These are phyloP conservation scores for Periconia digitata DNA, from an alignment of 2,329 filamentous ascomycete species.

Conservation along the genomic window DNA sequence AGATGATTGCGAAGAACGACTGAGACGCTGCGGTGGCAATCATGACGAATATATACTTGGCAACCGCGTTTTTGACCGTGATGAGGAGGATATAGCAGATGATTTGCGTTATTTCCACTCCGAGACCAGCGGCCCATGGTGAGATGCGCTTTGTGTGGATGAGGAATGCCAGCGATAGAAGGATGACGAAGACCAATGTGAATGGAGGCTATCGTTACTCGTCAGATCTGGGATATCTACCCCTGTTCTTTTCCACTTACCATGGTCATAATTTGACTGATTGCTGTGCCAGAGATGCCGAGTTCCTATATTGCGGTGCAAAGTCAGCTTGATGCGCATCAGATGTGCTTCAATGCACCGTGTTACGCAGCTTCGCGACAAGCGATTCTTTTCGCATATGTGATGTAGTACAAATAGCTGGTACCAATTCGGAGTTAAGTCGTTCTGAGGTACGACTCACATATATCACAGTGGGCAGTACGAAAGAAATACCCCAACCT, in stretches of 20 bases:
- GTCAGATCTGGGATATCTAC: background rate
- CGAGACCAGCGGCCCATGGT: constrained; percentile 24
- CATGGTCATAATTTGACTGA: constrained; percentile 27
- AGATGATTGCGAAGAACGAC: constrained; percentile 45
- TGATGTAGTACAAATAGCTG: too few relatives aligned
- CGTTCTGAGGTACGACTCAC: too few relatives aligned
- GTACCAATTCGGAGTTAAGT: too few relatives aligned
- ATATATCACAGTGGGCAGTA: constrained; percentile 18
- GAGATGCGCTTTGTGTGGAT: constrained; percentile 23
- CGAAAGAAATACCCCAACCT: constrained; percentile 26
- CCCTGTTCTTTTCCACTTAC: constrained; percentile 11
- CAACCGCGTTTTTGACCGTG: constrained; percentile 36
- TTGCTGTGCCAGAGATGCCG: constrained; percentile 20
- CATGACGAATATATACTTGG: constrained; percentile 46
- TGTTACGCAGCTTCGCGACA: too few relatives aligned
- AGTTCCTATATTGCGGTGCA: constrained; percentile 17
- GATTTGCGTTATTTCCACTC: constrained; percentile 36
- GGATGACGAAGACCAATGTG: constrained; percentile 24
- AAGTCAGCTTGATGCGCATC: too few relatives aligned
- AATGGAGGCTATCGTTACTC: constrained; percentile 17
- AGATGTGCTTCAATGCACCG: too few relatives aligned
- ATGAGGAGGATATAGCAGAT: constrained; percentile 46
- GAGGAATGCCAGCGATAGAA: constrained; percentile 18
- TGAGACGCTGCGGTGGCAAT: constrained; percentile 44
- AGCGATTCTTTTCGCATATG: too few relatives aligned